Conservation (phyloP, 257 asterid genomes). For the Solanum bulbocastanum region DNA sequence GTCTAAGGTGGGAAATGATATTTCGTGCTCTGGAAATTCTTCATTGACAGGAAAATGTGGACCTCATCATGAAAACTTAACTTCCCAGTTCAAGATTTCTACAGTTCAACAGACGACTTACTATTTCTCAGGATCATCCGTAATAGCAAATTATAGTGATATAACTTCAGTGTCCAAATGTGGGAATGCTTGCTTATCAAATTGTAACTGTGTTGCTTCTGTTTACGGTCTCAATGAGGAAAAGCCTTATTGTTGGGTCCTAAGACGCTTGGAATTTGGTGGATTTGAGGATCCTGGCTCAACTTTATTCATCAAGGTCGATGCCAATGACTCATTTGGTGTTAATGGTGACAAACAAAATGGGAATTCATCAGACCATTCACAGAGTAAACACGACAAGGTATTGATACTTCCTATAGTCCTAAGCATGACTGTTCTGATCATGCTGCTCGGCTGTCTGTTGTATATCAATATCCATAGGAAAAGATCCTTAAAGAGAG, state of each 20-base stretch:
- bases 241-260: slow-evolving; percentile 74
- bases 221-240: slow-evolving; percentile 81
- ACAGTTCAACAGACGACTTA: slow-evolving; percentile 50
- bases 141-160: slow-evolving; percentile 73
- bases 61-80: slow-evolving; percentile 24
- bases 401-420: slow-evolving; percentile 70
- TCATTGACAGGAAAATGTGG: slow-evolving; percentile 46
- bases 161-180: slow-evolving; percentile 44
- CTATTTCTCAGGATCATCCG: slow-evolving; percentile 54
- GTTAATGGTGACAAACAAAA: slow-evolving; percentile 8
- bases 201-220: slow-evolving; percentile 73
- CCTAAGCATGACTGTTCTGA: slow-evolving; percentile 47
- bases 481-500: slow-evolving; percentile 44
- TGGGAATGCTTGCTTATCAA: slow-evolving; percentile 70
- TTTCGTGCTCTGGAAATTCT: slow-evolving; percentile 31
- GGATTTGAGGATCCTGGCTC: slow-evolving; percentile 76
- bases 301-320: slow-evolving; percentile 73
- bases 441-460: slow-evolving; percentile 50
- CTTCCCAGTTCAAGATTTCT: slow-evolving; percentile 35
- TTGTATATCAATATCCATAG: slow-evolving; percentile 37
- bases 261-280: slow-evolving; percentile 61
- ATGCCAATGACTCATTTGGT: slow-evolving; percentile 23
- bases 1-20: slow-evolving; percentile 10
- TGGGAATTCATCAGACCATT: slow-evolving; percentile 14
- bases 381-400: slow-evolving; percentile 25